phyloP scores from a whole-genome alignment of 345 rosid species.

The Pseudoturritis turrita region DNA sequence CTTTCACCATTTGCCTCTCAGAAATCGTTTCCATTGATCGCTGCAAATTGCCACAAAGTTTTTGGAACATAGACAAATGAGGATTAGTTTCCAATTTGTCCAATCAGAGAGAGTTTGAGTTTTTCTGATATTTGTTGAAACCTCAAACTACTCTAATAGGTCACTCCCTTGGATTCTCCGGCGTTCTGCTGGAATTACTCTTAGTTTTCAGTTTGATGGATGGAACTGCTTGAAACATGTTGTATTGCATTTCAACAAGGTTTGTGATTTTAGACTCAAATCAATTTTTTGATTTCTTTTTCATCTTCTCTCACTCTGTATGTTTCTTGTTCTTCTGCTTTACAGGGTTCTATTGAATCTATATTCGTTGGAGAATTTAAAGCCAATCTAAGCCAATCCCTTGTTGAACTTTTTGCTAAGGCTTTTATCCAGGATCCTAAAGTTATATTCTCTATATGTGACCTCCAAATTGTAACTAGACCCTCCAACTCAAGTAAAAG shows the following conservation, averaged over 20 bases:
- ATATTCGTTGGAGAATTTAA: slow-evolving; percentile 75
- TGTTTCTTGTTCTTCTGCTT: not conserved
- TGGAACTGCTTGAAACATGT: slow-evolving; percentile 87
- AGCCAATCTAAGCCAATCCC: slow-evolving; percentile 76
- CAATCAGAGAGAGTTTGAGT: not conserved
- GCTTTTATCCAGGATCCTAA: slow-evolving; percentile 83
- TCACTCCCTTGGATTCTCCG: slow-evolving; percentile 76
- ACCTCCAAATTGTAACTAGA: slow-evolving; percentile 75
- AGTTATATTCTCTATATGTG: slow-evolving; percentile 71
- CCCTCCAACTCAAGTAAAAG: slow-evolving; percentile 54
- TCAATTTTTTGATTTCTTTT: not conserved
- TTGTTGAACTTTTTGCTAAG: slow-evolving; percentile 79
- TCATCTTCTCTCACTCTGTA: no score
- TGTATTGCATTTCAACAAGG: slow-evolving; percentile 79
- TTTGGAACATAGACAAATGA: not conserved
- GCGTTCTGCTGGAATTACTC: slow-evolving; percentile 57
- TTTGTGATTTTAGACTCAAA: slow-evolving; percentile 8
- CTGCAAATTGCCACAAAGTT: no score
- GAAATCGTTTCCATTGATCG: no score
- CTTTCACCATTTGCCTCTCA: no score
- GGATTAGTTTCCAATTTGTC: not conserved
- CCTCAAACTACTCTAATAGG: slow-evolving; percentile 30
- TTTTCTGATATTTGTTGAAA: not conserved
- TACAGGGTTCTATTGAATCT: slow-evolving; percentile 90
- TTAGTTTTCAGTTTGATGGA: slow-evolving; percentile 64